Percentiles rank a stretch among this genome's conserved stretches.
Evolutionary conservation across 495 filamentous ascomycete species (phyloP).

Genomic region (Xylaria castorea): DNA sequence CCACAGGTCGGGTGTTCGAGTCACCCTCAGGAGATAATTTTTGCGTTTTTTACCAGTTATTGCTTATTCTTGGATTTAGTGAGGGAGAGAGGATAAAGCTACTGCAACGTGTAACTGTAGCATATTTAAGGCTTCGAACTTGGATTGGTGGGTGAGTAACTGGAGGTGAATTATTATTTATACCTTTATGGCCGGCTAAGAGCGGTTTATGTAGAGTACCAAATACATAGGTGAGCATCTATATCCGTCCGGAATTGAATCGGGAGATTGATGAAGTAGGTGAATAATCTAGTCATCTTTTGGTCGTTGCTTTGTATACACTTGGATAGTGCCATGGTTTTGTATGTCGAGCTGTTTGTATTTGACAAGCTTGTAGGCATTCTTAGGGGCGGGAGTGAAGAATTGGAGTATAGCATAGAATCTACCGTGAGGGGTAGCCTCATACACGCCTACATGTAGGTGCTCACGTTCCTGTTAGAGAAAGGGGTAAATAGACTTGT

Average conservation of each 20-base stretch:
- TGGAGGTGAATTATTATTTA: background rate
- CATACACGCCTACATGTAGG: background rate
- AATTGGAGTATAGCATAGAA: background rate
- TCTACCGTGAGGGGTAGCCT: background rate
- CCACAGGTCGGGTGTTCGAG: background rate
- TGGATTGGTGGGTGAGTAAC: background rate
- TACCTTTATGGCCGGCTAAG: background rate
- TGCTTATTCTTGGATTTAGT: background rate
- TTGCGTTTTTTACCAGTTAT: background rate
- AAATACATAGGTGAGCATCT: background rate
- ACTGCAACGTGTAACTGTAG: too few species aligned
- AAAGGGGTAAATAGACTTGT: background rate
- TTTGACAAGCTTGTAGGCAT: background rate
- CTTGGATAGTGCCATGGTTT: background rate
- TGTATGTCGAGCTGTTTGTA: background rate
- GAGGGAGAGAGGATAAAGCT: background rate
- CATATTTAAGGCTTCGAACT: too few species aligned
- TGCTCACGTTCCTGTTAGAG: background rate
- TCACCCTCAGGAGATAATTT: constrained; percentile 6
- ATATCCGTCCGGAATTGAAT: background rate
- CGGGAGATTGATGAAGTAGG: background rate
- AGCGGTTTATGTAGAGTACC: background rate
- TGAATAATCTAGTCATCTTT: background rate
- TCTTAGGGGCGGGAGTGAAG: background rate
- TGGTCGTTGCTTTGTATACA: background rate